phyloP scores from a whole-genome alignment of 768 basidiomycete genomes.

The Xerocomus potaroensis region DNA sequence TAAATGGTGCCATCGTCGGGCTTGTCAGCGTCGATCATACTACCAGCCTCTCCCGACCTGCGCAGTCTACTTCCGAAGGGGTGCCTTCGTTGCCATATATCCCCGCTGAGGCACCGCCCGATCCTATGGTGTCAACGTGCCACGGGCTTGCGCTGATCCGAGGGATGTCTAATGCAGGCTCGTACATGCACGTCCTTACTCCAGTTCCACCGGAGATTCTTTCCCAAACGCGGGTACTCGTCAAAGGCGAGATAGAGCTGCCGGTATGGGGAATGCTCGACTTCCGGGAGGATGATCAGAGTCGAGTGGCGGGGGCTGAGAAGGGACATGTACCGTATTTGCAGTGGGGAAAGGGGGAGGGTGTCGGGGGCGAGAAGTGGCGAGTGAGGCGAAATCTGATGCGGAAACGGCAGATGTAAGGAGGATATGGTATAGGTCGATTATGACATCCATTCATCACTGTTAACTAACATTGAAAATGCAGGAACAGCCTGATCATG shows the following conservation, averaged over 20 bases:
- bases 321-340: slow-evolving; percentile 69
- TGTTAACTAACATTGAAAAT: too few species aligned
- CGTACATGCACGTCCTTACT: slow-evolving; percentile 70
- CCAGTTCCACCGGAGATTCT: slow-evolving; percentile 58
- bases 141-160: slow-evolving; percentile 79
- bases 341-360: slow-evolving; percentile 69
- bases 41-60: too few species aligned
- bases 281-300: slow-evolving; percentile 41
- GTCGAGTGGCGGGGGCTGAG: slow-evolving; percentile 45
- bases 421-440: not conserved
- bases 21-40: slow-evolving; percentile 41
- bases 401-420: slow-evolving; percentile 69
- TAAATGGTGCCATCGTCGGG: slow-evolving; percentile 80
- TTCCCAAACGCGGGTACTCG: slow-evolving; percentile 34
- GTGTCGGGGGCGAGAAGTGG: slow-evolving; percentile 67
- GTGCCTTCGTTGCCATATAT: slow-evolving; percentile 46
- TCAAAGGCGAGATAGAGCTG: slow-evolving; percentile 87
- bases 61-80: not conserved
- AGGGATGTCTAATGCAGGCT: slow-evolving; percentile 30
- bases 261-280: slow-evolving; percentile 89
- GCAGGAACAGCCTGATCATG: too few species aligned
- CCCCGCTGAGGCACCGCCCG: slow-evolving; percentile 50
- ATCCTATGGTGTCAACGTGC: slow-evolving; percentile 58
- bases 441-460: too few species aligned
- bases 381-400: slow-evolving; percentile 82